Evolutionary conservation across 1,139 yeast genomes (phyloP).

Genomic region (Magnusiomyces sp.): DNA sequence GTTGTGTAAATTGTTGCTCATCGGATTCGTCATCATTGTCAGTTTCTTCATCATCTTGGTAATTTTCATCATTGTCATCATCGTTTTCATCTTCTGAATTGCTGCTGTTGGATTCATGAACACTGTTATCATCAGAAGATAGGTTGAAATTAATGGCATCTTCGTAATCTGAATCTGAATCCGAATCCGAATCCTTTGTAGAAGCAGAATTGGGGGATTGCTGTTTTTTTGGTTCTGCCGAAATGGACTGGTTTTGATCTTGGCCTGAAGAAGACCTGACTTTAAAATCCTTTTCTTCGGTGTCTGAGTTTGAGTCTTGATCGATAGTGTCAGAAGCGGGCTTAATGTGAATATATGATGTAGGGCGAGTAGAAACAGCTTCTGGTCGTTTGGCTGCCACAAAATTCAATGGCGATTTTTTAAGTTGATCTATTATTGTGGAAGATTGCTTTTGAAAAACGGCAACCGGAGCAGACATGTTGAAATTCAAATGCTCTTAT

Average conservation of each 20-base stretch:
- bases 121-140: neutral
- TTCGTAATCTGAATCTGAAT: constrained; percentile 3
- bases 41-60: constrained; percentile 11
- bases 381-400: constrained; percentile 43
- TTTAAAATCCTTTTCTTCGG: neutral
- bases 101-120: neutral
- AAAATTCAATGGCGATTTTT: constrained; percentile 52
- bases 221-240: neutral
- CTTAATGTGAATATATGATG: constrained; percentile 17
- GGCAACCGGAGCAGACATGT: constrained; percentile 1
- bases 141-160: neutral
- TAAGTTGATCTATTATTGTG: constrained; percentile 43
- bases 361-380: constrained; percentile 27
- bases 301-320: neutral
- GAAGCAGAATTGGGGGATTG: no score
- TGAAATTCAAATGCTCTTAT: neutral
- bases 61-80: constrained; percentile 12
- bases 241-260: neutral
- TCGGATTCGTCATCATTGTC: constrained; percentile 1
- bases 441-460: constrained; percentile 3
- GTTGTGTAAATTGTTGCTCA: neutral
- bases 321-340: constrained; percentile 8
- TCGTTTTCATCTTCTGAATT: constrained; percentile 11
- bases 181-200: neutral
- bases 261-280: neutral